A percentile compares a stretch with the other conserved stretches of the same genome.
phyloP scores from a whole-genome alignment of 768 basidiomycete genomes.

The Ramaria sp. region DNA sequence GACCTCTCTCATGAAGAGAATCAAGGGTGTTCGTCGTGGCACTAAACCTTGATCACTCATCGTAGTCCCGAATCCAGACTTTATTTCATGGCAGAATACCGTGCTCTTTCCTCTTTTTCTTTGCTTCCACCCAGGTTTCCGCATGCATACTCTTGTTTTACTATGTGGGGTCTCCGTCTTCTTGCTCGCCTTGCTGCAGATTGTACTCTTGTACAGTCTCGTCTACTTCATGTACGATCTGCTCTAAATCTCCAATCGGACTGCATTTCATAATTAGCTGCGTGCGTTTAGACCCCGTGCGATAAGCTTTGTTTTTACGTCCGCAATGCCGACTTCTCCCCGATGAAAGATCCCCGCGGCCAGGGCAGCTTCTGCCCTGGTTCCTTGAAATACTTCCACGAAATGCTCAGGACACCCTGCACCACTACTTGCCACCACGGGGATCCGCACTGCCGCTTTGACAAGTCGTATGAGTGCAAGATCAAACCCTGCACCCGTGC shows the following conservation, averaged over 20 bases:
- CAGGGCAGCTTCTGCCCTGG: constrained; percentile 80
- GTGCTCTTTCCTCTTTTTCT: background rate
- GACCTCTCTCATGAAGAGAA: constrained; percentile 69
- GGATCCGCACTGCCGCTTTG: constrained; percentile 68
- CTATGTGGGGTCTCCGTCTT: background rate
- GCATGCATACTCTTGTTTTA: background rate
- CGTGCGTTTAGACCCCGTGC: constrained; percentile 41
- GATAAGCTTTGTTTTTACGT: constrained; percentile 58
- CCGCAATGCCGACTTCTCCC: constrained; percentile 69
- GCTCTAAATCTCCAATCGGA: background rate
- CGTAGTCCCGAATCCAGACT: background rate
- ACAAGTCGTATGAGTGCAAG: constrained; percentile 70
- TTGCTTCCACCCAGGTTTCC: background rate
- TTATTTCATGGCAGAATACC: background rate
- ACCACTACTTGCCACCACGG: constrained; percentile 91
- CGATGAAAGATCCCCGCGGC: constrained; percentile 98
- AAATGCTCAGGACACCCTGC: constrained; percentile 82
- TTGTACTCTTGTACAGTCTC: constrained; percentile 10
- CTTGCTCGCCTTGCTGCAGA: background rate
- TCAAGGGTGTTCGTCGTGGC: constrained; percentile 39
- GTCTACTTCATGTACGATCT: constrained; percentile 1
- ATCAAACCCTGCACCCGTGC: constrained; percentile 88
- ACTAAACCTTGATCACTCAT: background rate
- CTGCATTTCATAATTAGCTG: constrained; percentile 5
- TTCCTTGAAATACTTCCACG: constrained; percentile 71